phyloP scores from a whole-genome alignment of 306 rosid species.

The Alnus glutinosa region DNA sequence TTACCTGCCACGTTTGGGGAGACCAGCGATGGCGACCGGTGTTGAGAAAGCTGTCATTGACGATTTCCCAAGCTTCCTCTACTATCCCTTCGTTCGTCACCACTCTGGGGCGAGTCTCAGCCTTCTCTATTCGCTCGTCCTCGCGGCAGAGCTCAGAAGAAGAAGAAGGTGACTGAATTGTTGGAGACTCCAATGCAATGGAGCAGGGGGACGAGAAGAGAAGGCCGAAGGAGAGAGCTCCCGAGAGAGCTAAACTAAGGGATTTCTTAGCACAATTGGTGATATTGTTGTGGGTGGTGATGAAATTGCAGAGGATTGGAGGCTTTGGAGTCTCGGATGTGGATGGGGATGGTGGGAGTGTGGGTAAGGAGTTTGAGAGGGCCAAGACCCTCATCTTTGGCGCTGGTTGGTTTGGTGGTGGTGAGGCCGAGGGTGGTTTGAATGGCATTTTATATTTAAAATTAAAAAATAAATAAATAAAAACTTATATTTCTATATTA shows the following conservation, averaged over 20 bases:
- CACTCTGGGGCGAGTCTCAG: conserved; percentile 39
- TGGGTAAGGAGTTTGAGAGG: conserved; percentile 23
- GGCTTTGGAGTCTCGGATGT: conserved; percentile 23
- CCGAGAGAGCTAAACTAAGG: conserved; percentile 41
- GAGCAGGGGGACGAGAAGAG: conserved; percentile 40
- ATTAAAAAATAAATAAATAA: too few species aligned
- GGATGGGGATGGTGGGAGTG: conserved; percentile 13
- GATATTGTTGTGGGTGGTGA: conserved; percentile 1
- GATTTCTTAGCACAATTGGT: conserved; percentile 31
- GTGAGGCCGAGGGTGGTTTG: neutral
- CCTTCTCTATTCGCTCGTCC: conserved; percentile 26
- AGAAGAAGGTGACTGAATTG: conserved; percentile 23
- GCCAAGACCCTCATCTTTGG: conserved; percentile 42
- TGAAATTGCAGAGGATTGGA: conserved; percentile 18
- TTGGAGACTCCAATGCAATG: conserved; percentile 36
- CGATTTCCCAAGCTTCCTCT: conserved; percentile 94
- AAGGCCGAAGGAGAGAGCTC: conserved; percentile 49
- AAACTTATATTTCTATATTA: too few species aligned
- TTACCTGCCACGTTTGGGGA: conserved; percentile 74
- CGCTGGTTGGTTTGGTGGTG: neutral
- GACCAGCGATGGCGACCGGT: conserved; percentile 68
- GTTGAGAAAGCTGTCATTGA: conserved; percentile 72
- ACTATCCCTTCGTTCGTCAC: conserved; percentile 71
- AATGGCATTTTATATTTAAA: too few species aligned
- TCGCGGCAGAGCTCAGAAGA: conserved; percentile 51